Evolutionary conservation across 441 rosid genomes (phyloP).

Genomic region (Gossypium aridum): DNA sequence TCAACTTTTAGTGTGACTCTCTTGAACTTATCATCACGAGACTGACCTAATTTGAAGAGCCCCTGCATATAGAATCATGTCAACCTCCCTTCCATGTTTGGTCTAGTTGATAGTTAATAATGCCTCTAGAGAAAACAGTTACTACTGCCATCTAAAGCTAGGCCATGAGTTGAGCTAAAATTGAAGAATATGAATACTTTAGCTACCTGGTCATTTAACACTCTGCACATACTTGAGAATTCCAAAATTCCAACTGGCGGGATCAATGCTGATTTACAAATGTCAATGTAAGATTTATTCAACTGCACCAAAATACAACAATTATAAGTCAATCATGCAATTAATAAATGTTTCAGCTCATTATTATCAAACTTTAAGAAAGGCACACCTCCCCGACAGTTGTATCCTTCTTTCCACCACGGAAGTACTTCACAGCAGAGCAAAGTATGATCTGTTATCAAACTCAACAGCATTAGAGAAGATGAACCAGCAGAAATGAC

Average conservation of each 20-base stretch:
- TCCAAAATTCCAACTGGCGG: conserved; percentile 70
- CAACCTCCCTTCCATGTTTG: background rate
- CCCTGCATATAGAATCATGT: conserved; percentile 40
- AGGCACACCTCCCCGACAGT: conserved; percentile 54
- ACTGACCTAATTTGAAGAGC: conserved; percentile 60
- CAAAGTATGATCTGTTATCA: conserved; percentile 65
- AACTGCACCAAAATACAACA: conserved; percentile 40
- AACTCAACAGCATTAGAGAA: conserved; percentile 1
- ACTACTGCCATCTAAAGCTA: background rate
- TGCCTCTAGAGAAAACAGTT: background rate
- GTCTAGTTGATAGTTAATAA: background rate
- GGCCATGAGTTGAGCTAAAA: background rate
- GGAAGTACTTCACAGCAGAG: conserved; percentile 71
- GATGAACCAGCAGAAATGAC: background rate
- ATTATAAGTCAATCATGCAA: conserved; percentile 11
- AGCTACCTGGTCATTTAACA: conserved; percentile 78
- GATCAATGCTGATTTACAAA: conserved; percentile 62
- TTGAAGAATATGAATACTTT: background rate
- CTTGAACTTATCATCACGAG: conserved; percentile 55
- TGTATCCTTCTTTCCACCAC: conserved; percentile 77
- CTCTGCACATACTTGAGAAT: conserved; percentile 66
- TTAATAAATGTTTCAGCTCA: background rate
- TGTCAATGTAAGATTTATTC: conserved; percentile 52
- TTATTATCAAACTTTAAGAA: background rate
- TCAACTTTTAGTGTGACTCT: conserved; percentile 71